Base-by-base conservation (phyloP, 768 basidiomycete species). In the Phanerochaete sordida region DNA sequence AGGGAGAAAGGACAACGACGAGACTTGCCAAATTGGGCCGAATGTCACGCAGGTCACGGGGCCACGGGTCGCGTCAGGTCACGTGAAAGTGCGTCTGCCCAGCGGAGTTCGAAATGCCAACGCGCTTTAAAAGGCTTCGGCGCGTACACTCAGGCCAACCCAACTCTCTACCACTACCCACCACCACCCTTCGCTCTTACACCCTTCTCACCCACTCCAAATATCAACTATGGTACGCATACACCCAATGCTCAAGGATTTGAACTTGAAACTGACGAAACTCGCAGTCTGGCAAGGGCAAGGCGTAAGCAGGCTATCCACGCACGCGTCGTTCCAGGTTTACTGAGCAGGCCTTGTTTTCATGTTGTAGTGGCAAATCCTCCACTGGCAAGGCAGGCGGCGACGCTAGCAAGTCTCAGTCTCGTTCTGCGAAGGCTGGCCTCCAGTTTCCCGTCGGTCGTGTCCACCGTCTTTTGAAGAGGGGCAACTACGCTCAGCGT, bases 381-480 rank as follows among this genome's bases (percentile, higher is more conserved):
- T 74, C 73, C 12, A 76, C 74, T 64, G 78, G 77, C 2, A 77
- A 81, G 73, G 75, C 79, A 26, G 77, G 84, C 58, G 74, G 74
- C 46, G 82, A 84, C 56, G 58, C 73, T 39, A 70, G 73, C 64
- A 88, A 87, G 75, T 76, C 80, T 8, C 79, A 84, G 68, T 86
- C 89, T 56, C 85, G 88, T 59, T 91, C 92, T 15, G 74, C 79
- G 51, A 81, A 80, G 72, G 83, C 84, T 3, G 83, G 84, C 62
- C 75, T 86, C 59, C 84, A 84, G 67, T 90, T 93, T 76, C 89
- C 91, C 58, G 91, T 93, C 60, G 85, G 86, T 72, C 88, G 91
- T 81, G 87, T 93, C 65, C 88, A 90, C 74, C 82, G 91, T 73
- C 75, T 88, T 21, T 70, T 93, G 72, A 90, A 87, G 77, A 80